Evolutionary conservation across 345 rosid genomes (phyloP), one percentile per base, ranked within the genome.

Genomic region (Noccaea caerulescens): DNA sequence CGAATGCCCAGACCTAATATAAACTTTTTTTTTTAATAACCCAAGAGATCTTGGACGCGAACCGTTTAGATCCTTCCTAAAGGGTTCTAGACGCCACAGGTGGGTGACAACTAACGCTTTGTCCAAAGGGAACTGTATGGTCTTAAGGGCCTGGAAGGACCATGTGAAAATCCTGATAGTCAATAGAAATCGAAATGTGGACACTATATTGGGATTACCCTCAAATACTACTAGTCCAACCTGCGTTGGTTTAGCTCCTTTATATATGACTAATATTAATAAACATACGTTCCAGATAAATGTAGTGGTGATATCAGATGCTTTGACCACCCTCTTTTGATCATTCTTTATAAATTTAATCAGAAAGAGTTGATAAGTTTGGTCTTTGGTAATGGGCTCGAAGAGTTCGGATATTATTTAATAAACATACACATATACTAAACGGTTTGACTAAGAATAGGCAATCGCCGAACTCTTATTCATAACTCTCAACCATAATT

Each of bases 351-450:
- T 7, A 57, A 39, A 27, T 27, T 27, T 27, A 36, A 66, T 11
- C 42, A 50, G 10, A 41, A 50, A 51, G 61, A 50, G 45, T 53
- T 14, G 5, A 62, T 63, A 20, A 42, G 8, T n/a, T 33, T 73
- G 51, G 68, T 58, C 68, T 73, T 54, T 63, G 78, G 68, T 74
- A 67, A 67, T 74, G 78, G 78, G 78, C 68, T 74, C 78, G 73
- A 74, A 66, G 72, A 66, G 23, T 3, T 74, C 2, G 53, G 47
- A 57, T 58, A 57, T 50, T 58, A 41, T 66, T 42, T 43, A 58
- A 65, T 66, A 65, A 16, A 47, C 45, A 73, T 42, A 42, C 27
- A 72, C 52, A 37, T 37, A 59, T 37, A 47, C 23, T 57, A 38
- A 73, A 66, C 67, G 68, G 67, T 54, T 73, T 73, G 77, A 73